Base-by-base conservation (phyloP, 2,329 filamentous ascomycete genomes). In the Penicillium thymicola region DNA sequence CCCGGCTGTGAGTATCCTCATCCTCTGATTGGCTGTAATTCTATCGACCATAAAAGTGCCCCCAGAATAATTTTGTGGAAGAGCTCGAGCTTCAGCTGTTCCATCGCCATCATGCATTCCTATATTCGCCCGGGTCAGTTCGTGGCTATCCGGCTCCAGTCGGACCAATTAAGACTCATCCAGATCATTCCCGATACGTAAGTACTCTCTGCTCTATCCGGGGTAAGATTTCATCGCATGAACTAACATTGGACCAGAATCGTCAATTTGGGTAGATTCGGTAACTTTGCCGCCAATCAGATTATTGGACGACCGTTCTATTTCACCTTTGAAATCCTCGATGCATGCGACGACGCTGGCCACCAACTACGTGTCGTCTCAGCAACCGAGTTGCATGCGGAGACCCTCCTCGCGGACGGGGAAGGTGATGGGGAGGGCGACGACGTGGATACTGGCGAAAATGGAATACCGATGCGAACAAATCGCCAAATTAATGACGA, bases 301-400 rank as follows among this genome's bases (percentile, higher is more conserved):
- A 85, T 99, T 44, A 84, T 99, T 60, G 89, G 91, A n/a, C 87
- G 94, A 8, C 94, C 94, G 0, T 96, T 90, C 71, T 85, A 96
- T 77, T 80, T 95, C 58, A 97, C 92, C 0, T 99, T 91, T 76
- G 93, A 97, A 73, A 81, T 97, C 2, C 83, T 89, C 61, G 91
- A 96, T 66, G 85, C 83, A 67, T 75, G 80, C 5, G 82, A 82
- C 59, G 85, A 89, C 63, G 79, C 78, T 60, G 89, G 87, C 63
- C 84, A 85, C 45, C 67, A 70, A 28, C 77, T 97, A 53, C 89
- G 92, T 34, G 81, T 96, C 3, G 90, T 97, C 0, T 83, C 90
- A 0, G 84, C 90, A 1, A 81, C 85, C 36, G 93, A 97, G 74
- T 81, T 97, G 38, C 90, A 97, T 70, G 89, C 88, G 42, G 91